Percentiles rank a stretch among this genome's conserved stretches.
Evolutionary conservation across 768 basidiomycete species (phyloP).

Genomic region (Termitomyces sp.): DNA sequence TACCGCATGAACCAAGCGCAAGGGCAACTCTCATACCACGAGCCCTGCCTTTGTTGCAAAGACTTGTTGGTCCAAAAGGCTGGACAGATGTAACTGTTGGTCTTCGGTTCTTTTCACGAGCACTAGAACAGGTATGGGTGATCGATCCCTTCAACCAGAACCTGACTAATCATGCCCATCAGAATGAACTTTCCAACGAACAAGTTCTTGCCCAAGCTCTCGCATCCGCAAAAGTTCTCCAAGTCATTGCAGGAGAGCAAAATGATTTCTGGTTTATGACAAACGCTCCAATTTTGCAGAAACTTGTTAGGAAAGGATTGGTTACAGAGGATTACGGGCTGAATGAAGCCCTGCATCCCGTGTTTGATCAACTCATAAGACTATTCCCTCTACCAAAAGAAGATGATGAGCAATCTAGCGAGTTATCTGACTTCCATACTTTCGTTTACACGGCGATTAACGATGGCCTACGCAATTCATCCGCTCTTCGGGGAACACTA

Average conservation of each 20-base stretch:
- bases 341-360: constrained; percentile 76
- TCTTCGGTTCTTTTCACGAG: constrained; percentile 81
- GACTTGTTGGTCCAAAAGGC: constrained; percentile 76
- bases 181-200: constrained; percentile 75
- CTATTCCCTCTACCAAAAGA: constrained; percentile 76
- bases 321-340: constrained; percentile 73
- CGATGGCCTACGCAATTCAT: constrained; percentile 74
- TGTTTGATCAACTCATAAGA: constrained; percentile 76
- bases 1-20: constrained; percentile 49
- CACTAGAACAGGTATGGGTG: constrained; percentile 68
- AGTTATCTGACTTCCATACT: constrained; percentile 70
- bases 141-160: neutral
- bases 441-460: constrained; percentile 71
- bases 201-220: constrained; percentile 61
- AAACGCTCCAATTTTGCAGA: constrained; percentile 71
- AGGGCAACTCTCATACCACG: constrained; percentile 51
- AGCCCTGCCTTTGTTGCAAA: constrained; percentile 62
- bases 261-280: constrained; percentile 74
- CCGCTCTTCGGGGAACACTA: constrained; percentile 71
- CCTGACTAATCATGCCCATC: neutral
- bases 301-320: constrained; percentile 84
- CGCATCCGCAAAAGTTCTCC: constrained; percentile 83
- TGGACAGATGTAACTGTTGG: constrained; percentile 94
- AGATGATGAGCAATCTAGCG: constrained; percentile 69
- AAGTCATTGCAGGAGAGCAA: constrained; percentile 80